Evolutionary conservation across 768 basidiomycete species (phyloP).

Genomic region (Fistulinella prunicolor): DNA sequence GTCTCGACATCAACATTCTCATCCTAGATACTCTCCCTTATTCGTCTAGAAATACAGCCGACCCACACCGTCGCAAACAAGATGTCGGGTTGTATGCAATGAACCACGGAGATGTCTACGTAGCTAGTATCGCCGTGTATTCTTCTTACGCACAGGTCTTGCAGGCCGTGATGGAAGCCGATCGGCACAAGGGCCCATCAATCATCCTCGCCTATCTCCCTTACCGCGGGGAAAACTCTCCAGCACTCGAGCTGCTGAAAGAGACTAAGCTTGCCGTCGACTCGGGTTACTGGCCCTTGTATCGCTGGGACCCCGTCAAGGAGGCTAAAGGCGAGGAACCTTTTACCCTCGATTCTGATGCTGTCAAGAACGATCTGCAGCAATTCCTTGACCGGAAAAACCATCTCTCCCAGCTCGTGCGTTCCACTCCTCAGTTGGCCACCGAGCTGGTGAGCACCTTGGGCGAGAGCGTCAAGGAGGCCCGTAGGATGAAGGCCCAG

Average conservation of each 20-base stretch:
- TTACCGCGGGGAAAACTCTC: slow-evolving; percentile 69
- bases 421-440: slow-evolving; percentile 76
- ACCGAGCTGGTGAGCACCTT: slow-evolving; percentile 78
- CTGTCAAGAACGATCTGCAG: slow-evolving; percentile 89
- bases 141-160: slow-evolving; percentile 94
- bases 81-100: slow-evolving; percentile 98
- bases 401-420: slow-evolving; percentile 90
- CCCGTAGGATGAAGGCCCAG: slow-evolving; percentile 75
- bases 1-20: slow-evolving; percentile 91
- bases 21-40: slow-evolving; percentile 93
- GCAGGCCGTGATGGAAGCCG: slow-evolving; percentile 88
- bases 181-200: slow-evolving; percentile 83
- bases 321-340: slow-evolving; percentile 74
- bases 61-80: slow-evolving; percentile 81
- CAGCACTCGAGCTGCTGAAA: slow-evolving; percentile 89
- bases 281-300: slow-evolving; percentile 95
- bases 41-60: slow-evolving; percentile 65
- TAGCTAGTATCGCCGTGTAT: slow-evolving; percentile 93
- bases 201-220: slow-evolving; percentile 94
- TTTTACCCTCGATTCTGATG: slow-evolving; percentile 90
- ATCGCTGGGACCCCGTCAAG: slow-evolving; percentile 94
- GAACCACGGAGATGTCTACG: slow-evolving; percentile 97
- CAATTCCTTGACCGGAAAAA: slow-evolving; percentile 96
- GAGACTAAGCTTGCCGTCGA: slow-evolving; percentile 97
- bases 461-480: slow-evolving; percentile 81